Base-by-base conservation (phyloP, 257 asterid species). In the Primulina eburnea region DNA sequence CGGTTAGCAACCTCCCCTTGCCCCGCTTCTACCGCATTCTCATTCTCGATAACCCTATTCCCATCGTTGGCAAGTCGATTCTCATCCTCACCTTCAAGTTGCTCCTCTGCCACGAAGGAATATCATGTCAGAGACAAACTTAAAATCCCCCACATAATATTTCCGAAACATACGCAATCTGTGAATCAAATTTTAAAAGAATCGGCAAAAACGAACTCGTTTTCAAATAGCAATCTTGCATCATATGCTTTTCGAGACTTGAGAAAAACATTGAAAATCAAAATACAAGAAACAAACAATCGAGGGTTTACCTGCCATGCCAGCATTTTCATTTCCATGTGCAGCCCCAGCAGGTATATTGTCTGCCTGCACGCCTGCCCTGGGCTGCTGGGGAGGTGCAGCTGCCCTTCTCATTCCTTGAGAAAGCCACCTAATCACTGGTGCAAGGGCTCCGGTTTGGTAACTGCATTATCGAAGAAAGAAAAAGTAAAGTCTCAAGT, bases 391-490 rank as follows among this genome's bases (percentile, higher is more conserved):
- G 8, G 85, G 96, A 60, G 96, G 98, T 60, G 90, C 90, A 84
- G 92, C 96, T 10, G 91, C 94, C 80, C 95, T 81, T 68, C 81
- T 90, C 98, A 92, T 92, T 70, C 98, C 97, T 82, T 88, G 98
- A 63, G 98, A 87, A 77, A 92, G 97, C 98, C 97, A 92, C 74
- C 91, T 81, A 71, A 90, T 69, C 24, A 92, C 86, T 33, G 98
- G 98, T 52, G 97, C 89, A 66, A 92, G 95, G 72, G 96, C 98
- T 83, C 97, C 98, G 56, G 98, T 92, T 82, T 92, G 98, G 80
- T 92, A 90, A 63, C 97, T 92, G 83, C 67, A 80, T 72, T 52
- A 69, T 21, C 74, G 73, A 81, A 76, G 26, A 50, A 70, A 40
- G 70, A 69, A 60, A 74, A 68, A 72, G 60, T 21, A 56, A 38